These are phyloP conservation scores for sunflower (Helianthus annuus) DNA, from an alignment of 129 eudicot species.

Conservation along the genomic window HanXRQr2.0-SUNRISE NC_035440.2:22746967-22747466, in stretches of 20 bases:
- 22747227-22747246: background rate
- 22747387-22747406: too few species aligned
- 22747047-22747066: conserved; percentile 54
- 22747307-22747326: background rate
- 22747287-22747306: background rate
- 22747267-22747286: background rate
- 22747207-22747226: conserved; percentile 1
- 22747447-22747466: too few species aligned
- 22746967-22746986: conserved; percentile 64
- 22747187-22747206: conserved; percentile 54
- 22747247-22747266: background rate
- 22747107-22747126: conserved; percentile 69
- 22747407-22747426: too few species aligned
- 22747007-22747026: conserved; percentile 15
- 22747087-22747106: conserved; percentile 54
- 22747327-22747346: background rate
- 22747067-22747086: conserved; percentile 54
- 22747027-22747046: conserved; percentile 26
- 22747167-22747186: conserved; percentile 58
- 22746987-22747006: conserved; percentile 31
- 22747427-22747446: too few species aligned
- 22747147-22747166: conserved; percentile 39
- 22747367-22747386: too few species aligned
- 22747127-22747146: conserved; percentile 61
- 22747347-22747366: too few species aligned